Conservation (phyloP, 345 rosid genomes). For the sweet orange (Citrus sinensis) region DNA sequence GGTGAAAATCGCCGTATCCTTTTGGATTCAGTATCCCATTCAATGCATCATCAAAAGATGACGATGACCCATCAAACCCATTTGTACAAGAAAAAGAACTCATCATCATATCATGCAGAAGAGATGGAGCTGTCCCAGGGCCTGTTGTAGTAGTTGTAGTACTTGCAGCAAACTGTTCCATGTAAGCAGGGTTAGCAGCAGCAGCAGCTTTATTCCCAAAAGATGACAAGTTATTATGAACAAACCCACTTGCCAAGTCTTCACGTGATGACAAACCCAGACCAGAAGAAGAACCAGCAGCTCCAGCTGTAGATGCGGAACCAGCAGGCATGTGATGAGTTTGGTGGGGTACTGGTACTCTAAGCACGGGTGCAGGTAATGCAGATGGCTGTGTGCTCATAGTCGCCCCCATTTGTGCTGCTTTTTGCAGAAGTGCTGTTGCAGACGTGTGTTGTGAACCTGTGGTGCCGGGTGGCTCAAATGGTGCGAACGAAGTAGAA, state of each 20-base stretch:
- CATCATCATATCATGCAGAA: slow-evolving; percentile 24
- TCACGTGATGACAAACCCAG: slow-evolving; percentile 36
- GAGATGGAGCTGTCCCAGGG: slow-evolving; percentile 19
- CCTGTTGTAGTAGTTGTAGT: background rate
- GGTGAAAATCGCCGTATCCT: background rate
- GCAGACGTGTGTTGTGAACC: slow-evolving; percentile 41
- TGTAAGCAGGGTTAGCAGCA: slow-evolving; percentile 21
- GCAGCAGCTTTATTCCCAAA: slow-evolving; percentile 44
- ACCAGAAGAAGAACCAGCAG: slow-evolving; percentile 5
- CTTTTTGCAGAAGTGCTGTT: slow-evolving; percentile 44
- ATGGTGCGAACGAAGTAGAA: slow-evolving; percentile 16
- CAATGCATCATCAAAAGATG: slow-evolving; percentile 25
- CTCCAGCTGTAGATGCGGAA: slow-evolving; percentile 19
- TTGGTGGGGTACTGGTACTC: slow-evolving; percentile 25
- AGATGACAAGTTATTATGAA: slow-evolving; percentile 19
- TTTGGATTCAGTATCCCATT: slow-evolving; percentile 20
- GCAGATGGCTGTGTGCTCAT: slow-evolving; percentile 23
- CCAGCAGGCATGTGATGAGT: slow-evolving; percentile 20
- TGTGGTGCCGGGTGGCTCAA: background rate
- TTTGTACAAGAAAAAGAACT: slow-evolving; percentile 16
- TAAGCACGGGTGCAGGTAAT: slow-evolving; percentile 3
- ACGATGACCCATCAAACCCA: slow-evolving; percentile 24
- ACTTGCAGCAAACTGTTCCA: slow-evolving; percentile 15
- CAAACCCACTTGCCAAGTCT: slow-evolving; percentile 26
- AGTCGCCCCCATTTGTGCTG: slow-evolving; percentile 45